Evolutionary conservation across 139 green algal species (phyloP).

Genomic region (Picochlorum sp.): DNA sequence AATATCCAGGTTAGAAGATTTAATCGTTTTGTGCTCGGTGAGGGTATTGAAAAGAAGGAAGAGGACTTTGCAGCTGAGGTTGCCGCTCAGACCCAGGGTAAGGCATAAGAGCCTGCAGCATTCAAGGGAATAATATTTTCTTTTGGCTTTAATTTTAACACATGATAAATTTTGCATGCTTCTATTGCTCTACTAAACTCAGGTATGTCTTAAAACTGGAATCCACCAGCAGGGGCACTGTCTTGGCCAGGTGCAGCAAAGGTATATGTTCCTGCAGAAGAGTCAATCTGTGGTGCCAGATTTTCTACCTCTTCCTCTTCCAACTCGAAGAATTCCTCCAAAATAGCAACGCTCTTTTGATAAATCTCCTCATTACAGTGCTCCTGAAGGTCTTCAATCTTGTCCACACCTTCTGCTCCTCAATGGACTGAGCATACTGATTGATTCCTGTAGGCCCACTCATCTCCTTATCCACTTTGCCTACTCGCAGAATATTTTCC

Average conservation of each 20-base stretch:
- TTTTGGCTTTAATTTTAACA: neutral
- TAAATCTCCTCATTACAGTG: slow-evolving; percentile 97
- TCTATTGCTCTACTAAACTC: neutral
- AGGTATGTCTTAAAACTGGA: neutral
- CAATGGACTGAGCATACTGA: slow-evolving; percentile 77
- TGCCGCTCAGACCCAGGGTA: slow-evolving; percentile 64
- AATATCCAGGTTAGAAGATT: slow-evolving; percentile 88
- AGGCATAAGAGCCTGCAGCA: slow-evolving; percentile 8
- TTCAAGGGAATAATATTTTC: neutral
- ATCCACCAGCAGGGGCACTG: neutral
- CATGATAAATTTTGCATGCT: neutral
- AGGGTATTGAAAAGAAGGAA: slow-evolving; percentile 94
- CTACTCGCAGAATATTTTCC: slow-evolving; percentile 99
- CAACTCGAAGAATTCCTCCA: slow-evolving; percentile 92
- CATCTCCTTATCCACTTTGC: slow-evolving; percentile 63
- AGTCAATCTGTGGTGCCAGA: slow-evolving; percentile 63
- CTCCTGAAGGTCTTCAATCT: slow-evolving; percentile 92
- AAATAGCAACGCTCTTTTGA: slow-evolving; percentile 91
- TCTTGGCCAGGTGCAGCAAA: slow-evolving; percentile 29
- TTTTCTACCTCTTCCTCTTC: slow-evolving; percentile 96
- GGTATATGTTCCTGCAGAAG: slow-evolving; percentile 32
- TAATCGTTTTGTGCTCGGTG: slow-evolving; percentile 77
- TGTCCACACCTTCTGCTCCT: slow-evolving; percentile 95
- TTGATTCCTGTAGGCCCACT: slow-evolving; percentile 51
- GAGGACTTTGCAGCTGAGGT: slow-evolving; percentile 92